These are phyloP conservation scores for Vinca minor DNA, from an alignment of 257 asterid species.

Conservation along the genomic window DNA sequence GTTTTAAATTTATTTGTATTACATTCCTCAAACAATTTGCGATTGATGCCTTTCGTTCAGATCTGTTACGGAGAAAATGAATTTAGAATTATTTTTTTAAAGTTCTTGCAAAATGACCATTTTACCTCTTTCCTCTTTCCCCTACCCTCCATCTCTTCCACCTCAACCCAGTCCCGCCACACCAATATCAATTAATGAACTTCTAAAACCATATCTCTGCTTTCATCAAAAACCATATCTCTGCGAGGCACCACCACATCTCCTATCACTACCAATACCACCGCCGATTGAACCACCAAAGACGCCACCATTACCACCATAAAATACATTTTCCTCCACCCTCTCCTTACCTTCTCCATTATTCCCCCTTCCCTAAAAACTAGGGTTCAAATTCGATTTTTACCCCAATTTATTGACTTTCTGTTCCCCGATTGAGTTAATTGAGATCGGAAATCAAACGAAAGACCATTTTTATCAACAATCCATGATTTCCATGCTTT, in stretches of 20 bases:
- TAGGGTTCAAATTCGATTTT: conserved; percentile 14
- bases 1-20: too few species aligned
- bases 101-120: too few species aligned
- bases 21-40: too few species aligned
- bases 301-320: conserved; percentile 78
- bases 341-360: conserved; percentile 71
- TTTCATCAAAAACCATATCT: conserved; percentile 57
- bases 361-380: conserved; percentile 45
- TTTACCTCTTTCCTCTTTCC: too few species aligned
- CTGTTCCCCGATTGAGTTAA: conserved; percentile 6
- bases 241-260: conserved; percentile 71
- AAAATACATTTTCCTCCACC: conserved; percentile 61
- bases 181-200: conserved; percentile 83
- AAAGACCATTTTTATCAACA: conserved; percentile 17
- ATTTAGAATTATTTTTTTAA: too few species aligned
- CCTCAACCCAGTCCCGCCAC: too few species aligned
- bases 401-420: not conserved
- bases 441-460: conserved; percentile 20
- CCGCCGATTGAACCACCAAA: conserved; percentile 61
- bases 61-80: too few species aligned
- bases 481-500: too few species aligned
- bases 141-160: too few species aligned
- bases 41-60: too few species aligned
- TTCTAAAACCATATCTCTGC: conserved; percentile 70
- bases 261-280: conserved; percentile 61